Evolutionary conservation across 441 rosid species (phyloP).

Genomic region (Erodium chrysanthum): DNA sequence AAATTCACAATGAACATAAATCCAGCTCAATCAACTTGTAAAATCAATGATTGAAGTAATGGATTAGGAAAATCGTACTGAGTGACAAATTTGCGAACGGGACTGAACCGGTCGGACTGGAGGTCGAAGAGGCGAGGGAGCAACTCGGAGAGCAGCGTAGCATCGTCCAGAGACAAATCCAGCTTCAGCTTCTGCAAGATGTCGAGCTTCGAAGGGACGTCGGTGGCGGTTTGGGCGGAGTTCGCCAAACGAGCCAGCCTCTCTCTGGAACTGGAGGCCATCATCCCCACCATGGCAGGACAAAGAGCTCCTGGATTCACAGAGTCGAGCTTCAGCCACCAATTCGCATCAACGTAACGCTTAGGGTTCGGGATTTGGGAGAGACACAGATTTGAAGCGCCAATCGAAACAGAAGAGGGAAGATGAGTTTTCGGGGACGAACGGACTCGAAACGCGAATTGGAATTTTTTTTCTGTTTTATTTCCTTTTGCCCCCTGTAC

Average conservation of each 20-base stretch:
- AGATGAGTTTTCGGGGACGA: not conserved
- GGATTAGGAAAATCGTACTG: conserved; percentile 41
- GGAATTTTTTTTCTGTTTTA: not conserved
- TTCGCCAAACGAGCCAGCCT: conserved; percentile 40
- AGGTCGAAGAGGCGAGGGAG: conserved; percentile 72
- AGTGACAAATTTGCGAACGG: conserved; percentile 71
- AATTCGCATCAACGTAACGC: not conserved
- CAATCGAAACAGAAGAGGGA: not conserved
- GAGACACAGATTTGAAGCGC: not conserved
- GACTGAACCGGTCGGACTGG: conserved; percentile 53
- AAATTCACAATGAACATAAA: not conserved
- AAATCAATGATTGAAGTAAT: not conserved
- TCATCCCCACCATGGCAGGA: conserved; percentile 42
- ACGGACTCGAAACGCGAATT: not conserved
- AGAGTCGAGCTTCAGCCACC: conserved; percentile 4
- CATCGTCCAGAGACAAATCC: conserved; percentile 34
- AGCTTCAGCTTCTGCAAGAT: conserved; percentile 49
- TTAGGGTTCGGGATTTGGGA: not conserved
- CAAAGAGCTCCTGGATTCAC: not conserved
- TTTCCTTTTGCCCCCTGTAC: not conserved
- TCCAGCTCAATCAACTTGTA: not conserved
- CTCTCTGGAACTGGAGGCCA: conserved; percentile 44
- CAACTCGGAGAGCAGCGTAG: conserved; percentile 42
- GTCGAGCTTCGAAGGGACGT: conserved; percentile 63
- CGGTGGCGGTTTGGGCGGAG: conserved; percentile 46